phyloP scores from a whole-genome alignment of 805 yeast genomes.

The Tetrapisispora arboricola region DNA sequence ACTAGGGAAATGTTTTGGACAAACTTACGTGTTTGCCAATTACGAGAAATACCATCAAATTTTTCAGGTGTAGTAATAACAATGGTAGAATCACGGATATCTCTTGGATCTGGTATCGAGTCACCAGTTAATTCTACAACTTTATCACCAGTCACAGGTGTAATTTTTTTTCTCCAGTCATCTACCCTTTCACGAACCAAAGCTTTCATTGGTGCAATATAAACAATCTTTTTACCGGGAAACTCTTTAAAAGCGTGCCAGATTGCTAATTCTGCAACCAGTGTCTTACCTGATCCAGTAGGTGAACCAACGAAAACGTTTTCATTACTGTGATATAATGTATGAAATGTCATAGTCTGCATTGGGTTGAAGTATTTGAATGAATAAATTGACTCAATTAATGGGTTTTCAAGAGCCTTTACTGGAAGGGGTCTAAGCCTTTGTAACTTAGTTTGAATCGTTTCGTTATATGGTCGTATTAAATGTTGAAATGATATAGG shows the following conservation, averaged over 20 bases:
- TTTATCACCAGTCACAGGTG: conserved; percentile 83
- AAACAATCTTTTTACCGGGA: conserved; percentile 79
- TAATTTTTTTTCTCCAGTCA: conserved; percentile 66
- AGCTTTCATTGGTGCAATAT: conserved; percentile 90
- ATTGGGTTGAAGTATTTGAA: conserved; percentile 92
- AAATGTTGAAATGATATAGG: conserved; percentile 84
- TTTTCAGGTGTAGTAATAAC: conserved; percentile 93
- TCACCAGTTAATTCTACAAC: conserved; percentile 92
- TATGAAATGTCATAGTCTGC: conserved; percentile 95
- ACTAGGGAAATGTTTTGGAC: conserved; percentile 75
- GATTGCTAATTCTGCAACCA: conserved; percentile 92
- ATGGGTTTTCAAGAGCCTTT: conserved; percentile 60
- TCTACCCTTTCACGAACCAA: conserved; percentile 94
- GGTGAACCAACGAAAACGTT: conserved; percentile 94
- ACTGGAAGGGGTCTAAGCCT: conserved; percentile 80
- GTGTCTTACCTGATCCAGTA: conserved; percentile 96
- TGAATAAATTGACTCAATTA: conserved; percentile 59
- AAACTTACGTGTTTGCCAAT: conserved; percentile 74
- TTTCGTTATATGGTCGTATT: conserved; percentile 79
- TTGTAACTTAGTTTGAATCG: conserved; percentile 70
- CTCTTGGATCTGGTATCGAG: conserved; percentile 78
- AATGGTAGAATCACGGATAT: conserved; percentile 72
- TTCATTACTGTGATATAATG: conserved; percentile 67
- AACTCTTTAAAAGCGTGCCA: conserved; percentile 88
- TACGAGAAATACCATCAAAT: conserved; percentile 96